Percentiles rank a stretch among this genome's conserved stretches.
Conservation (phyloP, 2,329 filamentous ascomycete genomes). For the Beauveria sp. region DNA sequence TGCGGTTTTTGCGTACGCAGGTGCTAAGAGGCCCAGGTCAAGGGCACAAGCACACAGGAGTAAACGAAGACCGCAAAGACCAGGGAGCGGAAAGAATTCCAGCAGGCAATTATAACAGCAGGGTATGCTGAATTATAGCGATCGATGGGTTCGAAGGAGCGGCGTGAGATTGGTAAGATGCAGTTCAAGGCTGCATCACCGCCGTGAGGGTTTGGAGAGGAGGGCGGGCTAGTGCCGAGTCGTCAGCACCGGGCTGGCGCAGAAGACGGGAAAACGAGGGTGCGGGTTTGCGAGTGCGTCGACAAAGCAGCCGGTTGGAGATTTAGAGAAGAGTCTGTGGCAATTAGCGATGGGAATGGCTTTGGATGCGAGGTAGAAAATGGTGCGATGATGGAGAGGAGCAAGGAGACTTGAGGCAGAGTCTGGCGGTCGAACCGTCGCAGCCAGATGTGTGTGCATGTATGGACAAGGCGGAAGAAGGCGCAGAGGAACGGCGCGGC, state of each 20-base stretch:
- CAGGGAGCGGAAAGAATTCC: background rate
- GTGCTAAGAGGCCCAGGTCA: background rate
- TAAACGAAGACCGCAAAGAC: background rate
- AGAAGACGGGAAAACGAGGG: constrained; percentile 16
- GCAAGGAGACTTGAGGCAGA: background rate
- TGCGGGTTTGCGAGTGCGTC: background rate
- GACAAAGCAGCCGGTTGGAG: background rate
- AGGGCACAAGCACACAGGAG: constrained; percentile 2
- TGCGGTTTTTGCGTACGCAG: constrained; percentile 25
- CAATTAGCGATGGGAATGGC: constrained; percentile 10
- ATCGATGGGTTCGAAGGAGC: constrained; percentile 7
- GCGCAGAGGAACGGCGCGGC: constrained; percentile 1
- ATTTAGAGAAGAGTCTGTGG: background rate
- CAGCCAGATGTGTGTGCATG: background rate
- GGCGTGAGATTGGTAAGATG: background rate
- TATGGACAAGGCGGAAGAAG: background rate
- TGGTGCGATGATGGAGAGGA: background rate
- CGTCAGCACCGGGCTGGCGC: constrained; percentile 21
- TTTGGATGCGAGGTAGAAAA: background rate
- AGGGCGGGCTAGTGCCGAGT: constrained; percentile 18
- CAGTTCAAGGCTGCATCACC: constrained; percentile 11
- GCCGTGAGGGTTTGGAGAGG: background rate
- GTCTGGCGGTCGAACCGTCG: constrained; percentile 11
- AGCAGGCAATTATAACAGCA: background rate
- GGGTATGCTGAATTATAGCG: background rate